Conservation (phyloP, 768 basidiomycete genomes). For the Leccinum olivaceopallidum region DNA sequence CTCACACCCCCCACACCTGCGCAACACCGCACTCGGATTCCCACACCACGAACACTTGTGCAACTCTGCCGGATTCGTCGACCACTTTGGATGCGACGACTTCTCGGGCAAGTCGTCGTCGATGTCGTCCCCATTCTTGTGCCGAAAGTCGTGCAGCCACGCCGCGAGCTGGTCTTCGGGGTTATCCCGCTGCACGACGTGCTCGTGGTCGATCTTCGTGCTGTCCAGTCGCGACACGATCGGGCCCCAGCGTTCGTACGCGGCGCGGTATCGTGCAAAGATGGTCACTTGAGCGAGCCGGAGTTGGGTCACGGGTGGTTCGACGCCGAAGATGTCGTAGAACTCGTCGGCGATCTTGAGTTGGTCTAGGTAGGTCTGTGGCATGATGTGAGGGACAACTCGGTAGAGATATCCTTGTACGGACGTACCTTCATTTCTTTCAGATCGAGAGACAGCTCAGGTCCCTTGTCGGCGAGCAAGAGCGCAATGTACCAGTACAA, state of each 20-base stretch:
- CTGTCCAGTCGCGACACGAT: constrained; percentile 41
- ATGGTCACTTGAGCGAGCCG: constrained; percentile 54
- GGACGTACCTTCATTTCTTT: constrained; percentile 47
- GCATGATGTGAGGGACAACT: not conserved
- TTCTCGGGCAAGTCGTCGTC: constrained; percentile 31
- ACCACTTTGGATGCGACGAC: constrained; percentile 46
- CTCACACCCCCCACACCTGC: constrained; percentile 50
- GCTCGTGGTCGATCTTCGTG: constrained; percentile 30
- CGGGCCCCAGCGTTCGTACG: constrained; percentile 46
- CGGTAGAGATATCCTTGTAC: no score
- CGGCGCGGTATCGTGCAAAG: constrained; percentile 45
- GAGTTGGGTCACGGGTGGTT: constrained; percentile 51
- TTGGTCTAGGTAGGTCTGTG: constrained; percentile 39
- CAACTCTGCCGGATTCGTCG: constrained; percentile 48
- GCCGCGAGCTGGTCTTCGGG: constrained; percentile 57
- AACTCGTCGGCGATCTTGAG: constrained; percentile 57
- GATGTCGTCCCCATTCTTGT: constrained; percentile 41
- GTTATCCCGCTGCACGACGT: constrained; percentile 37
- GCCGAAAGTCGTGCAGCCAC: constrained; percentile 53
- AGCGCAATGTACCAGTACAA: constrained; percentile 61
- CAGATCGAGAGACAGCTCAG: constrained; percentile 49
- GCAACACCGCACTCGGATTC: constrained; percentile 58
- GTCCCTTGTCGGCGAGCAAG: constrained; percentile 50
- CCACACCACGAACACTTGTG: constrained; percentile 61
- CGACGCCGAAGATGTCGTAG: constrained; percentile 43